Evolutionary conservation across 2,329 filamentous ascomycete species (phyloP).

Genomic region (Triangularia verruculosa): DNA sequence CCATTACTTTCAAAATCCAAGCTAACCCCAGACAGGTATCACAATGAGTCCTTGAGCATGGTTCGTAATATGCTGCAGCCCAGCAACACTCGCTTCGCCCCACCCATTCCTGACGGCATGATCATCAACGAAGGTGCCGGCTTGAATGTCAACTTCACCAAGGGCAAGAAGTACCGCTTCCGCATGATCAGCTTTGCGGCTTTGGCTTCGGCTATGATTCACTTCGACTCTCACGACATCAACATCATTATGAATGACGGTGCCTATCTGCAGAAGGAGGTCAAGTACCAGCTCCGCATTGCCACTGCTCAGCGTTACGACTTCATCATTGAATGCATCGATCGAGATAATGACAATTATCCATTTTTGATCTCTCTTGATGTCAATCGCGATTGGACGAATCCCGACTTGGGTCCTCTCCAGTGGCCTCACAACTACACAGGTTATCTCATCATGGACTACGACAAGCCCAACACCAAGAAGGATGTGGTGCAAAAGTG

Average conservation of each 20-base stretch:
- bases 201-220: conserved; percentile 42
- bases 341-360: conserved; percentile 39
- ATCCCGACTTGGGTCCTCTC: conserved; percentile 26
- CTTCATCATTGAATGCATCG: conserved; percentile 36
- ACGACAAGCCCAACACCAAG: conserved; percentile 28
- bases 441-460: conserved; percentile 42
- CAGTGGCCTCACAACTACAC: conserved; percentile 42
- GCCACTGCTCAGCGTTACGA: conserved; percentile 46
- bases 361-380: conserved; percentile 45
- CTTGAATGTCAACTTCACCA: conserved; percentile 37
- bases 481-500: conserved; percentile 35
- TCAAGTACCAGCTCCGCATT: conserved; percentile 40
- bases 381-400: conserved; percentile 42
- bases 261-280: conserved; percentile 38
- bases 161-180: conserved; percentile 46
- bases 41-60: conserved; percentile 37
- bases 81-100: conserved; percentile 39
- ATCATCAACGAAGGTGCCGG: conserved; percentile 44
- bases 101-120: conserved; percentile 41
- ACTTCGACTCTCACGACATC: conserved; percentile 45
- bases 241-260: conserved; percentile 45
- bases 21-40: conserved; percentile 34
- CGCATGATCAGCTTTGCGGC: conserved; percentile 47
- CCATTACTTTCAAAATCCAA: not conserved
- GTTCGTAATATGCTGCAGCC: conserved; percentile 40